phyloP scores from a whole-genome alignment of 2,329 filamentous ascomycete genomes.

The Aspergillus terreus region DNA sequence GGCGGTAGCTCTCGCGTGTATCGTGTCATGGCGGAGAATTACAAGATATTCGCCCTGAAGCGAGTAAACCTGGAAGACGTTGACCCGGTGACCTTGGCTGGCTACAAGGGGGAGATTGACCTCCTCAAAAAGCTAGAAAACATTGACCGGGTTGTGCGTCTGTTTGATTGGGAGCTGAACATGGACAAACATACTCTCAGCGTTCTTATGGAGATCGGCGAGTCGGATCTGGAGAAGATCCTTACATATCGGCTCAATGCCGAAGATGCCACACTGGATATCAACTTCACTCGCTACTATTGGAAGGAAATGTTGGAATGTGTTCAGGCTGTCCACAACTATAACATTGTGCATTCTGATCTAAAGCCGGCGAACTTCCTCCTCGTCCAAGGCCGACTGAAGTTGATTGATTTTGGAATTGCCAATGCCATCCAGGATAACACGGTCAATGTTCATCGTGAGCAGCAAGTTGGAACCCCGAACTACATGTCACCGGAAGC shows the following conservation, averaged over 20 bases:
- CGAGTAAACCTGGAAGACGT: constrained; percentile 86
- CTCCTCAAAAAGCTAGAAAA: constrained; percentile 75
- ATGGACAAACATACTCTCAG: constrained; percentile 84
- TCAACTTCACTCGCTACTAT: constrained; percentile 91
- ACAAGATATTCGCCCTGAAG: constrained; percentile 91
- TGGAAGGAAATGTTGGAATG: constrained; percentile 99
- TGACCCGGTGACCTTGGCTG: constrained; percentile 76
- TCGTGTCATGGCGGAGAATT: constrained; percentile 94
- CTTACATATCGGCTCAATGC: constrained; percentile 69
- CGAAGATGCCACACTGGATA: constrained; percentile 73
- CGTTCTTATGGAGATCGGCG: constrained; percentile 95
- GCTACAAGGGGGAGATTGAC: constrained; percentile 95
- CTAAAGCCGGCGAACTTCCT: constrained; percentile 97
- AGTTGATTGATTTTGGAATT: constrained; percentile 98
- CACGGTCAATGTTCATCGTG: constrained; percentile 95
- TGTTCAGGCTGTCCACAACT: constrained; percentile 79
- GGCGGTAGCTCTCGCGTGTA: constrained; percentile 95
- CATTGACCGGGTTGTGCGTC: constrained; percentile 82
- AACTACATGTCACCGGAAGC: constrained; percentile 99
- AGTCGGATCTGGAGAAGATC: constrained; percentile 86
- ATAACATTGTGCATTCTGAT: constrained; percentile 94
- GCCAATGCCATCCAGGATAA: constrained; percentile 96
- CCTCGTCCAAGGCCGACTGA: constrained; percentile 81
- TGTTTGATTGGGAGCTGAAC: constrained; percentile 93
- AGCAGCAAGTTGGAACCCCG: constrained; percentile 90